Evolutionary conservation across 2,329 filamentous ascomycete genomes (phyloP), one percentile per base, ranked within the genome.

Genomic region (Xylariaceae sp.): DNA sequence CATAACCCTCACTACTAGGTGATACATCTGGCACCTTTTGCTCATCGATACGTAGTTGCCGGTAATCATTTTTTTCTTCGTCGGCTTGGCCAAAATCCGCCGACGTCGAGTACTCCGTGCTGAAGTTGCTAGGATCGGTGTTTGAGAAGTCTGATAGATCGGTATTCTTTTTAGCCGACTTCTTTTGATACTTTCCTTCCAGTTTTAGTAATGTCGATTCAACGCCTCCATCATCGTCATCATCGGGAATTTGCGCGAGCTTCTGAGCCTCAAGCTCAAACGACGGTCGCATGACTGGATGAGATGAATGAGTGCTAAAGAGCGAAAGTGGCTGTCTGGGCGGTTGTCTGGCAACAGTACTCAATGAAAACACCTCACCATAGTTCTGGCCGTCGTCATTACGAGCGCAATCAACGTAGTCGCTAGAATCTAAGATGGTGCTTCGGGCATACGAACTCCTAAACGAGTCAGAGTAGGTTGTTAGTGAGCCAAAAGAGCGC

Each of bases 161-260:
- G 62, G 78, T 76, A 11, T 74, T 78, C 10, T 77, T 69, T 55
- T 73, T 76, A 34, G 72, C 71, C 0, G 72, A 63, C 66, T 73
- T 83, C 66, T 81, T 86, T 70, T 88, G 82, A 66, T 88, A 94
- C 66, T 85, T 93, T 8, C 94, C 94, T 76, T 99, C 94, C 0
- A 99, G 80, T 69, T 97, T 99, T 67, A 92, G 76, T 54, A 99
- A 74, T 0, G 94, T 90, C n/a, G 92, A 92, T 70, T 97, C 94
- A 30, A 97, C 87, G 10, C 93, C 93, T 5, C 91, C 91, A 69
- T 95, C 90, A 51, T 88, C 87, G 61, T 87, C 82, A 44, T 95
- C 90, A 69, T 97, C 92, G 0, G 93, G 91, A 30, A 97, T 90
- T 57, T 89, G 87, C 1, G 92, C 90, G 56, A 99, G 83, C 67